These are phyloP conservation scores for Deuterostichococcus epilithicus DNA, from an alignment of 139 green algal species.

Conservation along the genomic window DNA sequence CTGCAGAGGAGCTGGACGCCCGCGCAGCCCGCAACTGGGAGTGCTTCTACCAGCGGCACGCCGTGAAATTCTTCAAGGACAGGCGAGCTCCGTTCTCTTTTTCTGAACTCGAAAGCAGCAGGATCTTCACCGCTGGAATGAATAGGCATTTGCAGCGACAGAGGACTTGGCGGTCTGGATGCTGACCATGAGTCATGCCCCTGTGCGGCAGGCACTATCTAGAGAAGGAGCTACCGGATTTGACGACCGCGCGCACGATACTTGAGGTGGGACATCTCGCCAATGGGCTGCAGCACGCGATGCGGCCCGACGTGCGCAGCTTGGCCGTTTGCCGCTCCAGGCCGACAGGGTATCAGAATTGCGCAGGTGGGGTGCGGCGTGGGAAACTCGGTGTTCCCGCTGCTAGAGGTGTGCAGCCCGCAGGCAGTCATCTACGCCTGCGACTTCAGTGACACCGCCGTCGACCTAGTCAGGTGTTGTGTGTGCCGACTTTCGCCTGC, in stretches of 20 bases:
- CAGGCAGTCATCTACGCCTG: constrained; percentile 67
- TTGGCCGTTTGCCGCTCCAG: neutral
- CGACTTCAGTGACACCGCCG: constrained; percentile 80
- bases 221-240: constrained; percentile 55
- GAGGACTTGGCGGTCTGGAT: neutral
- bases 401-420: constrained; percentile 67
- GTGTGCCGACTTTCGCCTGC: too few species aligned
- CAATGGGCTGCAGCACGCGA: neutral
- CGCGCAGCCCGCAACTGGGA: constrained; percentile 74
- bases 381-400: constrained; percentile 87
- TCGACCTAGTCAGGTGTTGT: constrained; percentile 62
- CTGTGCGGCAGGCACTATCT: constrained; percentile 83
- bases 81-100: neutral
- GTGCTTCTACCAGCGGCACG: constrained; percentile 73
- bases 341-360: neutral
- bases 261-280: constrained; percentile 38
- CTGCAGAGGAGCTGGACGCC: constrained; percentile 54
- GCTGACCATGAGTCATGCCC: neutral
- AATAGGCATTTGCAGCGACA: neutral
- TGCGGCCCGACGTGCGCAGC: neutral
- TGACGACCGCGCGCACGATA: constrained; percentile 24
- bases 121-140: neutral
- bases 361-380: constrained; percentile 90
- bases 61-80: constrained; percentile 67
- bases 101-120: neutral